Percentiles rank a stretch among this genome's conserved stretches.
Evolutionary conservation across 2,329 filamentous ascomycete species (phyloP).

Genomic region (Colletotrichum shisoi): DNA sequence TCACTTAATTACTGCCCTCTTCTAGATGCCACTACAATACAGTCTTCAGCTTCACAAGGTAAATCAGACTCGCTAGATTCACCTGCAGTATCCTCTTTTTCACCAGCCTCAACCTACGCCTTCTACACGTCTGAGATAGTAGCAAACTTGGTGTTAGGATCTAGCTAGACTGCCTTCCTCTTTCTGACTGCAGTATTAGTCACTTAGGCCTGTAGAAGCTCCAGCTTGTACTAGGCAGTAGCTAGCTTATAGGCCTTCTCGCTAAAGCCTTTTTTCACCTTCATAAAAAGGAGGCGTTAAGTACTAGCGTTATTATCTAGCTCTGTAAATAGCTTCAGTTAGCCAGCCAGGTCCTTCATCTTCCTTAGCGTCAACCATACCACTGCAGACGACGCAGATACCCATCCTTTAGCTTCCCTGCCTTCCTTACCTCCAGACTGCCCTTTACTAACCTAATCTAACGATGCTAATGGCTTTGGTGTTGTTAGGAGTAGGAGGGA

Average conservation of each 20-base stretch:
- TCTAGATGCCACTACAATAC: too few relatives aligned
- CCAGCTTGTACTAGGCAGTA: not conserved
- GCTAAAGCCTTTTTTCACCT: conserved; percentile 4
- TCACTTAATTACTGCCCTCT: too few relatives aligned
- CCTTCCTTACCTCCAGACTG: not conserved
- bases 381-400: not conserved
- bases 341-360: not conserved
- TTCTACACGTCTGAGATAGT: too few relatives aligned
- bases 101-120: too few relatives aligned
- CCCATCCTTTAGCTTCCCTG: not conserved
- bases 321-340: not conserved
- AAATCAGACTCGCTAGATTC: too few relatives aligned
- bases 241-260: not conserved
- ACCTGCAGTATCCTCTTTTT: too few relatives aligned
- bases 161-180: too few relatives aligned
- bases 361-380: not conserved
- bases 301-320: not conserved
- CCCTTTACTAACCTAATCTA: not conserved
- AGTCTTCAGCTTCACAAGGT: too few relatives aligned
- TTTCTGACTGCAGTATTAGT: too few relatives aligned
- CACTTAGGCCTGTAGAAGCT: not conserved
- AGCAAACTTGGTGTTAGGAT: too few relatives aligned
- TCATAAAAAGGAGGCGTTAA: not conserved
- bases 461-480: not conserved
- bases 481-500: not conserved